These are phyloP conservation scores for Chalara sp. DNA, from an alignment of 2,329 filamentous ascomycete genomes.

Conservation along the genomic window DNA sequence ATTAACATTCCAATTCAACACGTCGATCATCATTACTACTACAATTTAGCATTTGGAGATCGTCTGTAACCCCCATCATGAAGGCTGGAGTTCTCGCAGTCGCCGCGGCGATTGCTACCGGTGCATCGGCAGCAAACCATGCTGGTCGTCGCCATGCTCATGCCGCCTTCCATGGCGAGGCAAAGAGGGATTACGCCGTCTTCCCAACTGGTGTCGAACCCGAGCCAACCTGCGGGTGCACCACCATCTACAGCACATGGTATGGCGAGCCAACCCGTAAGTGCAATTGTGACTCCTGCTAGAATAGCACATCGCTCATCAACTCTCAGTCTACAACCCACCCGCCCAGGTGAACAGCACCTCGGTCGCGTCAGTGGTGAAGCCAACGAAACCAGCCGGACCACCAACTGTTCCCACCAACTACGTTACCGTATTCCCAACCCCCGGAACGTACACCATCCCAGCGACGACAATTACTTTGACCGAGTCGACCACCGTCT, in stretches of 20 bases:
- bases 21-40: conserved; percentile 8
- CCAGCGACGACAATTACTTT: conserved; percentile 65
- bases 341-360: conserved; percentile 7
- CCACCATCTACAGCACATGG: conserved; percentile 66
- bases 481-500: conserved; percentile 60
- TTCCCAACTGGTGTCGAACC: conserved; percentile 16
- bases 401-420: conserved; percentile 37
- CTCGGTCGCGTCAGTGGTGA: not conserved
- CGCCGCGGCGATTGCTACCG: conserved; percentile 50
- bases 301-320: not conserved
- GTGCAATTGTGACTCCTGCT: conserved; percentile 22
- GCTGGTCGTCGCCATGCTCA: conserved; percentile 56
- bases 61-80: conserved; percentile 47
- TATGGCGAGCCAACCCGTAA: conserved; percentile 61
- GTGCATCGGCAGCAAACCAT: conserved; percentile 43
- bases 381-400: not conserved
- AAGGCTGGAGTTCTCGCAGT: conserved; percentile 64
- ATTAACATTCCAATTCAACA: not conserved
- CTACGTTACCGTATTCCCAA: conserved; percentile 46
- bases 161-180: conserved; percentile 42
- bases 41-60: conserved; percentile 13
- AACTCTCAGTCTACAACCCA: conserved; percentile 17
- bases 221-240: conserved; percentile 58
- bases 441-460: conserved; percentile 69
- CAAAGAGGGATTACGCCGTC: conserved; percentile 33